These are phyloP conservation scores for Ambrosiella beaveri DNA, from an alignment of 2,329 filamentous ascomycete species.

Conservation along the genomic window DNA sequence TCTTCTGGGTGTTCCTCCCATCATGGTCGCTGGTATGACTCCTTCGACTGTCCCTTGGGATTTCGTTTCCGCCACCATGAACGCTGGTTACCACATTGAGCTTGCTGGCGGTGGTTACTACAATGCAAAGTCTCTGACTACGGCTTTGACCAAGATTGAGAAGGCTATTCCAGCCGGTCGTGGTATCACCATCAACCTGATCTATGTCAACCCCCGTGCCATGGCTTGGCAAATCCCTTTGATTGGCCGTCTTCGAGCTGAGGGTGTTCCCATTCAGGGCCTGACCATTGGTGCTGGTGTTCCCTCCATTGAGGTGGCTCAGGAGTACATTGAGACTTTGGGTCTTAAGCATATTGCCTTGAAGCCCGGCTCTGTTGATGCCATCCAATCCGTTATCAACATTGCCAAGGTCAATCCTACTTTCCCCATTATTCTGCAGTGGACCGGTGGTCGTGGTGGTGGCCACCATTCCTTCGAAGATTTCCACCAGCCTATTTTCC, in stretches of 20 bases:
- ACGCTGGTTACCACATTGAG: slow-evolving; percentile 87
- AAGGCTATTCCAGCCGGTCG: slow-evolving; percentile 66
- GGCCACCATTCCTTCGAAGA: slow-evolving; percentile 92
- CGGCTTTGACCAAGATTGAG: slow-evolving; percentile 71
- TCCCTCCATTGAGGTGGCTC: slow-evolving; percentile 79
- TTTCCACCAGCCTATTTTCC: slow-evolving; percentile 79
- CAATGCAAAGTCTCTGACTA: slow-evolving; percentile 64
- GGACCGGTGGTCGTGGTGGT: slow-evolving; percentile 86
- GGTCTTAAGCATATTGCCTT: slow-evolving; percentile 87
- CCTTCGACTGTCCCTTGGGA: slow-evolving; percentile 79
- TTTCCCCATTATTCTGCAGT: slow-evolving; percentile 86
- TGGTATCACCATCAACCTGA: slow-evolving; percentile 77
- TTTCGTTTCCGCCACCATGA: slow-evolving; percentile 84
- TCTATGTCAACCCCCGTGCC: slow-evolving; percentile 75
- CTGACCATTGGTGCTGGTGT: slow-evolving; percentile 87
- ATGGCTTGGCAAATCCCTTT: slow-evolving; percentile 90
- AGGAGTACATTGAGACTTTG: slow-evolving; percentile 85
- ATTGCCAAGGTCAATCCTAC: slow-evolving; percentile 86
- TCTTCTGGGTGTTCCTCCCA: slow-evolving; percentile 64
- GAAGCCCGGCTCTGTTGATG: slow-evolving; percentile 80
- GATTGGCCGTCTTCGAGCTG: slow-evolving; percentile 59
- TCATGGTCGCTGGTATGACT: slow-evolving; percentile 91
- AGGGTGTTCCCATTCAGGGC: slow-evolving; percentile 82
- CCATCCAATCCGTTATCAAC: slow-evolving; percentile 78
- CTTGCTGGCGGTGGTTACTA: slow-evolving; percentile 82